Evolutionary conservation across 106 monocot genomes (phyloP).

Genomic region (Iris macrosiphon): DNA sequence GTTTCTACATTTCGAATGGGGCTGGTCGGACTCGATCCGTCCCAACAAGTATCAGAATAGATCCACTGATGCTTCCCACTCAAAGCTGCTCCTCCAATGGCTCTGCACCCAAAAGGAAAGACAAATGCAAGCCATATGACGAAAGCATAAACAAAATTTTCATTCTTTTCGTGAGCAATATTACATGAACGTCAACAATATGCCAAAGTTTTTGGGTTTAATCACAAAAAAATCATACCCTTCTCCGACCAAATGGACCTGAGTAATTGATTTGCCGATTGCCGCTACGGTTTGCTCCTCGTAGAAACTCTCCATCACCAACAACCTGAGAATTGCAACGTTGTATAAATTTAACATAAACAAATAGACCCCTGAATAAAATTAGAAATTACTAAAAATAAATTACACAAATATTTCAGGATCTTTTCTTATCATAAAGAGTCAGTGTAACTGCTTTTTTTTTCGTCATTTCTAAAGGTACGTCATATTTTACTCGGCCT

Average conservation of each 20-base stretch:
- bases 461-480: too few species aligned
- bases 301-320: slow-evolving; percentile 24
- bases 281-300: slow-evolving; percentile 18
- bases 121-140: background rate
- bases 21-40: background rate
- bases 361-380: too few species aligned
- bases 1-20: slow-evolving; percentile 8
- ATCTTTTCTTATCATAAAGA: too few species aligned
- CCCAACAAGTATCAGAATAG: slow-evolving; percentile 20
- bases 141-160: background rate
- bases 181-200: background rate
- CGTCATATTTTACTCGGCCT: too few species aligned
- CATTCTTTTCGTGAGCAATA: background rate
- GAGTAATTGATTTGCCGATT: slow-evolving; percentile 26
- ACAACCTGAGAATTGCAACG: slow-evolving; percentile 14
- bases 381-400: background rate
- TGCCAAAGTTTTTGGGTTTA: background rate
- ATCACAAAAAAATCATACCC: slow-evolving; percentile 20
- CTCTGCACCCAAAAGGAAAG: slow-evolving; percentile 11
- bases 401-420: background rate
- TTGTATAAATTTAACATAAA: background rate
- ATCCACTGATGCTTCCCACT: slow-evolving; percentile 34
- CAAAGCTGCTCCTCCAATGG: slow-evolving; percentile 22
- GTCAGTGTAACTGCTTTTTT: too few species aligned
- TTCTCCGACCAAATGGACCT: slow-evolving; percentile 35